A percentile compares a stretch with the other conserved stretches of the same genome.
Conservation (phyloP, 2,329 filamentous ascomycete genomes). For the Clarireedia hainanense region DNA sequence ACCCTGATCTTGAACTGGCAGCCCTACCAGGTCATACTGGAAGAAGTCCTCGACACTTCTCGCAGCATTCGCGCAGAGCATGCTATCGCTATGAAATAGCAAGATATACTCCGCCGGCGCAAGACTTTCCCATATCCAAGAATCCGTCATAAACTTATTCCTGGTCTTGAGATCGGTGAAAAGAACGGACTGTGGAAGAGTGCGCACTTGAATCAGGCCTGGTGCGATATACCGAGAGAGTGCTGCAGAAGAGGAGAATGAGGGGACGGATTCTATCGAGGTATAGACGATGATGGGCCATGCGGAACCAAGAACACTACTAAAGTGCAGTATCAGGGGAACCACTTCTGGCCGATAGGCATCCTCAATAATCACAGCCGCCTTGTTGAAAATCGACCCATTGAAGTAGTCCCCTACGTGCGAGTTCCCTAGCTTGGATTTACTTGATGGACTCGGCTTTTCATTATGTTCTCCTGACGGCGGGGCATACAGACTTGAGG, state of each 20-base stretch:
- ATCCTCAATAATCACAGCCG: slow-evolving; percentile 34
- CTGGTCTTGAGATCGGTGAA: slow-evolving; percentile 28
- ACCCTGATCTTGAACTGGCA: slow-evolving; percentile 24
- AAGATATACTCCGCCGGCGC: slow-evolving; percentile 29
- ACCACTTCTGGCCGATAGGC: slow-evolving; percentile 29
- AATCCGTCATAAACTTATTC: slow-evolving; percentile 26
- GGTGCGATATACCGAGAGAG: slow-evolving; percentile 32
- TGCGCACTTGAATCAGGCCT: slow-evolving; percentile 32
- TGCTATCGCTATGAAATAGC: slow-evolving; percentile 31
- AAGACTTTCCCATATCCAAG: slow-evolving; percentile 30
- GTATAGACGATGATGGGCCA: slow-evolving; percentile 41
- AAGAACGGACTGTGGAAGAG: slow-evolving; percentile 31
- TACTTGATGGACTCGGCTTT: slow-evolving; percentile 1
- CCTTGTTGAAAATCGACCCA: slow-evolving; percentile 24
- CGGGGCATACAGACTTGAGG: background rate
- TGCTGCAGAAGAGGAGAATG: slow-evolving; percentile 29
- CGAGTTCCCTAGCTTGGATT: background rate
- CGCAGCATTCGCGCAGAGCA: slow-evolving; percentile 30
- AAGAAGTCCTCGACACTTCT: slow-evolving; percentile 30
- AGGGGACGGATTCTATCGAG: slow-evolving; percentile 20
- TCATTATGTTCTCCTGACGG: background rate
- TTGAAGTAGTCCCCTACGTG: slow-evolving; percentile 15
- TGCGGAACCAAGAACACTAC: slow-evolving; percentile 33
- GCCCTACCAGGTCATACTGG: slow-evolving; percentile 31
- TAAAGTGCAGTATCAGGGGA: slow-evolving; percentile 34